Percentiles rank a stretch among this genome's conserved stretches.
Conservation (phyloP, 2,329 filamentous ascomycete species). For the Exophiala dermatitidis region DNA sequence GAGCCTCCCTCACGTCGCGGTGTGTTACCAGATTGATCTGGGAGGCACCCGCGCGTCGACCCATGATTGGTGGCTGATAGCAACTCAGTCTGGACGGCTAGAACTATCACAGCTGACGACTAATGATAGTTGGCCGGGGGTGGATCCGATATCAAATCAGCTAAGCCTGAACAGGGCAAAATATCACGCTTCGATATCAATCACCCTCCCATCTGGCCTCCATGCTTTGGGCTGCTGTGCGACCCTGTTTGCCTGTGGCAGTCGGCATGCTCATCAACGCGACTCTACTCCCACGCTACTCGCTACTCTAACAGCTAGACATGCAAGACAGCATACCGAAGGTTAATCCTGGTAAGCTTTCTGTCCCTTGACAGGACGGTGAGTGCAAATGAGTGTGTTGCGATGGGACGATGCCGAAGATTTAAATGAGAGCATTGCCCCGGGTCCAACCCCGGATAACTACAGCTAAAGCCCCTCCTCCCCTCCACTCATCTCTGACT, state of each 20-base stretch:
- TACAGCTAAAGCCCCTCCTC: neutral
- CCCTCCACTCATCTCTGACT: neutral
- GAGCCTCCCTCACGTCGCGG: no score
- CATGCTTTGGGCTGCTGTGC: neutral
- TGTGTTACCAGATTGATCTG: no score
- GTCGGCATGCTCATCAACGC: neutral
- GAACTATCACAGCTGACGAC: neutral
- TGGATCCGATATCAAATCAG: neutral
- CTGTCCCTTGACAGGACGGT: neutral
- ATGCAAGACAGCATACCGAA: neutral
- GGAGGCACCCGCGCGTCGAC: neutral
- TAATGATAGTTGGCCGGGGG: neutral
- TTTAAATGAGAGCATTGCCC: neutral
- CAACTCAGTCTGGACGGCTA: neutral
- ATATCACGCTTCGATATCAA: slow-evolving; percentile 3
- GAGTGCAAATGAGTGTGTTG: neutral
- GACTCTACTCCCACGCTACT: no score
- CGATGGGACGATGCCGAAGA: no score
- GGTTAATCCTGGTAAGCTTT: neutral
- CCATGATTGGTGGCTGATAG: slow-evolving; percentile 1
- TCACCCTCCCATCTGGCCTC: neutral
- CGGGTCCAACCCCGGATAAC: neutral
- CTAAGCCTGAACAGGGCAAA: slow-evolving; percentile 11
- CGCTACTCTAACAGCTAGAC: no score
- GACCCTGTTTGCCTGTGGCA: neutral